Conservation (phyloP, 2,329 filamentous ascomycete species). For the Arthrinium phaeospermum region DNA sequence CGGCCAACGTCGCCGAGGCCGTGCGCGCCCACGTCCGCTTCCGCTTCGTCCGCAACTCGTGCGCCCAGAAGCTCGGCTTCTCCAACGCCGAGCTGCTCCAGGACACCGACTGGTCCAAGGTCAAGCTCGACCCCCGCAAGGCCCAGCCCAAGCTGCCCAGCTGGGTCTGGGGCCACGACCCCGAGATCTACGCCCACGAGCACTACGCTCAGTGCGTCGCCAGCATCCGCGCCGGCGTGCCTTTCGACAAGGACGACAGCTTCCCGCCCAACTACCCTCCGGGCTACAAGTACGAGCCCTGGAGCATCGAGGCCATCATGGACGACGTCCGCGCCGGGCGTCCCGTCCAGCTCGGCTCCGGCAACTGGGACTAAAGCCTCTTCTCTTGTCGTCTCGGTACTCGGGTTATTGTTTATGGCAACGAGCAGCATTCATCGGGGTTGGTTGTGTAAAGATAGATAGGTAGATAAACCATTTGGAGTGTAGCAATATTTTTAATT, state of each 20-base stretch:
- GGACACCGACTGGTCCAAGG: conserved; percentile 42
- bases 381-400: background rate
- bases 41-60: conserved; percentile 43
- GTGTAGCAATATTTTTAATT: background rate
- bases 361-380: conserved; percentile 35
- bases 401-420: background rate
- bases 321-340: conserved; percentile 41
- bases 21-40: conserved; percentile 44
- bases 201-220: conserved; percentile 41
- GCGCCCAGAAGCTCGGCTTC: conserved; percentile 46
- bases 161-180: conserved; percentile 46
- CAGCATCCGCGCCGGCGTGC: conserved; percentile 37
- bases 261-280: conserved; percentile 42
- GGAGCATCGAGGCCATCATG: conserved; percentile 49
- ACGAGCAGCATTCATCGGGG: background rate
- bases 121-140: conserved; percentile 38
- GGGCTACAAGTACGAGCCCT: conserved; percentile 44
- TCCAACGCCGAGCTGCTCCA: conserved; percentile 44
- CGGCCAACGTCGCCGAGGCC: conserved; percentile 36
- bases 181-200: conserved; percentile 43
- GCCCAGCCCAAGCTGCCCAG: conserved; percentile 43
- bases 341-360: conserved; percentile 40
- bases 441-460: background rate
- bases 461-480: background rate
- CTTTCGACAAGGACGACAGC: conserved; percentile 36